Evolutionary conservation across 805 yeast genomes (phyloP), one percentile per base, ranked within the genome.

Genomic region (Kluyveromyces aestuarii): DNA sequence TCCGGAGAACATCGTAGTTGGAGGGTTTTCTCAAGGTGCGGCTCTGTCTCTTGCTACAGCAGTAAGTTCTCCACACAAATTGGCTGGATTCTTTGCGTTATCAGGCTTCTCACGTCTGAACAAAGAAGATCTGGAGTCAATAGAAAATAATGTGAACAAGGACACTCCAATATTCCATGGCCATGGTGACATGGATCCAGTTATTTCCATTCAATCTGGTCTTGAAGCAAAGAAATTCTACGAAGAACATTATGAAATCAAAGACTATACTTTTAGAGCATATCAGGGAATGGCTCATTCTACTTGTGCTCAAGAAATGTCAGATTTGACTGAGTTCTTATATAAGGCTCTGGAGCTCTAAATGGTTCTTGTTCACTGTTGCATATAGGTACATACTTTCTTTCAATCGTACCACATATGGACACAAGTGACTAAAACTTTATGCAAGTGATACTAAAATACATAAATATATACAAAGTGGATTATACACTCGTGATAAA

Each of bases 21-120:
- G 98, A 36, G 99, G 99, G 0, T 93, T 93, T 63, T 84, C 95
- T 5, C 99, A 93, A 68, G 99, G 99, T 48, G 95, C 88, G 44
- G 89, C 95, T 1, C 52, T 91, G 10, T 69, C 93, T 1, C 69
- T 86, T 50, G 87, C 86, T 2, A 61, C 83, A 14, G 72, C 79
- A 19, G 71, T 82, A 0, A 64, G 75, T 10, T 63, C 74, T 33
- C 80, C 81, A 17, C 61, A 69, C 48, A 84, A 84, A 59, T 70
- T 90, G 18, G 98, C 86, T 8, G 98, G 96, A 1, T 73, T 86
- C 30, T 64, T 88, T 19, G 78, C 81, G 0, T 68, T 91, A 44
- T 85, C 96, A 1, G 97, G 96, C 0, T 87, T 87, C 58, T 68
- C 80, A 50, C 74, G 79, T 3, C 66, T 73, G 37, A 48, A 49